Conservation (phyloP, 2,329 filamentous ascomycete genomes). For the Alternaria viburni region DNA sequence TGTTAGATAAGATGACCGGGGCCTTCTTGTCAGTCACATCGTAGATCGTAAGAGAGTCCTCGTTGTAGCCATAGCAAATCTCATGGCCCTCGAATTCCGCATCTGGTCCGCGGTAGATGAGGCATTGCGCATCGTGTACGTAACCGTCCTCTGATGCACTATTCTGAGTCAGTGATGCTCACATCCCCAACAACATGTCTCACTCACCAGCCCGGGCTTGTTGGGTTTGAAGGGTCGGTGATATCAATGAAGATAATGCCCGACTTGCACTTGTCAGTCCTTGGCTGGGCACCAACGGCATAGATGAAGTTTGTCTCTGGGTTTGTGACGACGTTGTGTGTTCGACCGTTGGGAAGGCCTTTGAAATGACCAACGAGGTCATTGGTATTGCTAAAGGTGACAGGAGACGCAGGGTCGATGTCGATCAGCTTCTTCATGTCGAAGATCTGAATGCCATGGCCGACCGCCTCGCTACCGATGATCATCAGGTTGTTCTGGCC, state of each 20-base stretch:
- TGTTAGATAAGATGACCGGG: slow-evolving; percentile 58
- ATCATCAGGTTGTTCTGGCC: slow-evolving; percentile 53
- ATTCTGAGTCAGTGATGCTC: background rate
- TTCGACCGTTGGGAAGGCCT: slow-evolving; percentile 43
- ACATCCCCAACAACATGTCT: background rate
- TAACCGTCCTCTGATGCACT: slow-evolving; percentile 63
- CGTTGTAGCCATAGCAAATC: slow-evolving; percentile 65
- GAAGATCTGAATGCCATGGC: slow-evolving; percentile 68
- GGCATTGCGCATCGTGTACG: slow-evolving; percentile 67
- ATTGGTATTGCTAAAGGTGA: slow-evolving; percentile 41
- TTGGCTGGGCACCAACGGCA: slow-evolving; percentile 44
- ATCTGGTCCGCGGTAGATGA: slow-evolving; percentile 62
- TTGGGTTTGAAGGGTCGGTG: slow-evolving; percentile 60
- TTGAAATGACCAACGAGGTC: slow-evolving; percentile 45
- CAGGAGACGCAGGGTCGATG: slow-evolving; percentile 42
- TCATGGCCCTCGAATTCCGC: slow-evolving; percentile 56
- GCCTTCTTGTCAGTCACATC: slow-evolving; percentile 59
- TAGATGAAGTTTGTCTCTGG: slow-evolving; percentile 48
- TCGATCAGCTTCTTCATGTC: slow-evolving; percentile 60
- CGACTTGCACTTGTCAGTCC: slow-evolving; percentile 53
- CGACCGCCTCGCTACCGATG: slow-evolving; percentile 48
- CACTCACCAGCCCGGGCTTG: slow-evolving; percentile 55
- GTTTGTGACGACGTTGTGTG: slow-evolving; percentile 50
- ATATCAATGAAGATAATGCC: slow-evolving; percentile 67
- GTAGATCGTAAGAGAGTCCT: slow-evolving; percentile 60